Conservation (phyloP, 1,139 yeast species). For the Yamadazyma aaseri region DNA sequence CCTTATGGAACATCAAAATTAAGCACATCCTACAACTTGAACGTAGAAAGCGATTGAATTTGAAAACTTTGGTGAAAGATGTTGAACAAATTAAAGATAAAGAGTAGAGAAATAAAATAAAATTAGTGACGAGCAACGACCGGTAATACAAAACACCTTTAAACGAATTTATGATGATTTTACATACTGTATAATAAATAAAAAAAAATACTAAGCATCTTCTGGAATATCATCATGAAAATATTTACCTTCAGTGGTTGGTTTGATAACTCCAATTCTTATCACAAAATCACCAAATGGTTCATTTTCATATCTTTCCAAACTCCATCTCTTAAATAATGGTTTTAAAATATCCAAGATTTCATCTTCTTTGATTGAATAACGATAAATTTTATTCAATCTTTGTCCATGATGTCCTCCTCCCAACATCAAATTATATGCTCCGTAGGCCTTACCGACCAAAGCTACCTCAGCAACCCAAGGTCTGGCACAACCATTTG, state of each 20-base stretch:
- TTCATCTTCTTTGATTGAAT: slow-evolving; percentile 89
- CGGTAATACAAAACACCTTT: too few relatives aligned
- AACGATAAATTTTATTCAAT: slow-evolving; percentile 83
- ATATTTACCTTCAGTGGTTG: slow-evolving; percentile 85
- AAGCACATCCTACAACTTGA: slow-evolving; percentile 44
- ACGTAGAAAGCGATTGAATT: slow-evolving; percentile 34
- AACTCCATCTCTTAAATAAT: slow-evolving; percentile 89
- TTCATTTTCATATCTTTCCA: slow-evolving; percentile 87
- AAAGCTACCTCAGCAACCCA: slow-evolving; percentile 96
- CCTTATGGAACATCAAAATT: slow-evolving; percentile 38
- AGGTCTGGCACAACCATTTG: slow-evolving; percentile 98
- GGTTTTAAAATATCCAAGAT: slow-evolving; percentile 76
- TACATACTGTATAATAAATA: too few relatives aligned
- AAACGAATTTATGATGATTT: too few relatives aligned
- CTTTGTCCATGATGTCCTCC: slow-evolving; percentile 97
- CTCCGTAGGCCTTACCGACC: slow-evolving; percentile 93
- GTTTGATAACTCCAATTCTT: slow-evolving; percentile 81
- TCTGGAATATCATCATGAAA: slow-evolving; percentile 95
- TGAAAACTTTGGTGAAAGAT: slow-evolving; percentile 29
- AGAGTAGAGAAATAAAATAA: too few relatives aligned
- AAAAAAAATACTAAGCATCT: slow-evolving; percentile 41
- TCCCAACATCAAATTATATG: slow-evolving; percentile 92
- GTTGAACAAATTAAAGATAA: slow-evolving; percentile 18
- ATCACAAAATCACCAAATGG: slow-evolving; percentile 94
- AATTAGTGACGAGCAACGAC: too few relatives aligned